Evolutionary conservation across 768 basidiomycete genomes (phyloP).

Genomic region (Suillus subalutaceus): DNA sequence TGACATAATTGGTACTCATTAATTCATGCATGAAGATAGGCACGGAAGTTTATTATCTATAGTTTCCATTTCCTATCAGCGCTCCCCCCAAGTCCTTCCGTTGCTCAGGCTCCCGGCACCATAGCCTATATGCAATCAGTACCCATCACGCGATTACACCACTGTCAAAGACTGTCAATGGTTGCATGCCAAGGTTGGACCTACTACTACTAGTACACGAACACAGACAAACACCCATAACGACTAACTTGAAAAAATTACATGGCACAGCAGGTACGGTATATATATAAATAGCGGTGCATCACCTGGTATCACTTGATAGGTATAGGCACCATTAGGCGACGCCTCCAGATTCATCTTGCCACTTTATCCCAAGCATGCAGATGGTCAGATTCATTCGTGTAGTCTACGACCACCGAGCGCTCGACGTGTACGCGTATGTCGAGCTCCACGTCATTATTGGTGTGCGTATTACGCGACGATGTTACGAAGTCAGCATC

Average conservation of each 20-base stretch:
- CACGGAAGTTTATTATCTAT: background rate
- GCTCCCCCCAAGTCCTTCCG: background rate
- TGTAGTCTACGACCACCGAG: slow-evolving; percentile 30
- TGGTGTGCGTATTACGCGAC: background rate
- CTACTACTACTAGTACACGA: background rate
- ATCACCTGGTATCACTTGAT: background rate
- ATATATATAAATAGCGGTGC: background rate
- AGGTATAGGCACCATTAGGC: background rate
- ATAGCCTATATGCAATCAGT: background rate
- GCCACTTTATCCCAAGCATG: slow-evolving; percentile 18
- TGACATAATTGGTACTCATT: background rate
- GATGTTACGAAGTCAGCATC: slow-evolving; percentile 27
- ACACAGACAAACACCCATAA: background rate
- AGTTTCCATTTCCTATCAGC: no score
- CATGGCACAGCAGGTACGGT: background rate
- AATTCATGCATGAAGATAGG: background rate
- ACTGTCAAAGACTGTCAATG: background rate
- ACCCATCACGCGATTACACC: background rate
- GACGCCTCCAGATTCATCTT: slow-evolving; percentile 8
- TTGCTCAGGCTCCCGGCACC: background rate
- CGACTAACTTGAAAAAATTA: background rate
- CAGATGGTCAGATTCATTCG: slow-evolving; percentile 1
- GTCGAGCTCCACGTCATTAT: slow-evolving; percentile 29
- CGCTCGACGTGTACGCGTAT: slow-evolving; percentile 34
- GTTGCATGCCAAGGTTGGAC: background rate